Evolutionary conservation across 169 alveolate species (phyloP).

Genomic region (Cryptosporidium xiaoi): DNA sequence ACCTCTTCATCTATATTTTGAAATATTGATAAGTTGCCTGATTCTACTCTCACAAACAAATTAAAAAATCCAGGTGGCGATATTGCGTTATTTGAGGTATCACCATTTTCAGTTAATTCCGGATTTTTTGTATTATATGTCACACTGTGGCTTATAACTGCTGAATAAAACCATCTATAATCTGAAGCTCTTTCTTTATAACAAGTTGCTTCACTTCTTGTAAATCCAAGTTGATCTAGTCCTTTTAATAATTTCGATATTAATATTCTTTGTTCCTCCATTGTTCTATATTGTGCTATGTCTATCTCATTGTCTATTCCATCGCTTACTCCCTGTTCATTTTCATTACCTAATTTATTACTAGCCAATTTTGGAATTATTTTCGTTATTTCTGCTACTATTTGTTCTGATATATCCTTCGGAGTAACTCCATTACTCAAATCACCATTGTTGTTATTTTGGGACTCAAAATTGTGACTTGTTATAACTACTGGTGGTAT

Average conservation of each 20-base stretch:
- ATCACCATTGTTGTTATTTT: neutral
- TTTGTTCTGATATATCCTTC: slow-evolving; percentile 63
- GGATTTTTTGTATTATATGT: slow-evolving; percentile 1
- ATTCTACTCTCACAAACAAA: slow-evolving; percentile 66
- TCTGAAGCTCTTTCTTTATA: slow-evolving; percentile 69
- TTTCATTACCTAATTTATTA: neutral
- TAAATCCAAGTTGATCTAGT: slow-evolving; percentile 64
- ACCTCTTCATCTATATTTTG: slow-evolving; percentile 74
- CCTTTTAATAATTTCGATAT: slow-evolving; percentile 57
- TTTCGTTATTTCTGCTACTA: slow-evolving; percentile 54
- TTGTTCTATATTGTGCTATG: slow-evolving; percentile 56
- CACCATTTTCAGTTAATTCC: neutral
- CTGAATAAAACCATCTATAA: slow-evolving; percentile 71
- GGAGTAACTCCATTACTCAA: slow-evolving; percentile 3
- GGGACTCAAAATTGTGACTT: slow-evolving; percentile 12
- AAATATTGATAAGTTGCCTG: slow-evolving; percentile 65
- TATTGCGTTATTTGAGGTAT: neutral
- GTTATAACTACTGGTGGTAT: slow-evolving; percentile 70
- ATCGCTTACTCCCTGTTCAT: neutral
- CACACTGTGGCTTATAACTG: slow-evolving; percentile 71
- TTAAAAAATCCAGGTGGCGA: slow-evolving; percentile 73
- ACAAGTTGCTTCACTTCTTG: slow-evolving; percentile 71
- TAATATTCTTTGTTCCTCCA: slow-evolving; percentile 69
- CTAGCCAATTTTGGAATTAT: slow-evolving; percentile 19
- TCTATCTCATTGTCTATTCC: slow-evolving; percentile 22